Conservation (phyloP, 345 rosid genomes). For the Clarkia xantiana region DNA sequence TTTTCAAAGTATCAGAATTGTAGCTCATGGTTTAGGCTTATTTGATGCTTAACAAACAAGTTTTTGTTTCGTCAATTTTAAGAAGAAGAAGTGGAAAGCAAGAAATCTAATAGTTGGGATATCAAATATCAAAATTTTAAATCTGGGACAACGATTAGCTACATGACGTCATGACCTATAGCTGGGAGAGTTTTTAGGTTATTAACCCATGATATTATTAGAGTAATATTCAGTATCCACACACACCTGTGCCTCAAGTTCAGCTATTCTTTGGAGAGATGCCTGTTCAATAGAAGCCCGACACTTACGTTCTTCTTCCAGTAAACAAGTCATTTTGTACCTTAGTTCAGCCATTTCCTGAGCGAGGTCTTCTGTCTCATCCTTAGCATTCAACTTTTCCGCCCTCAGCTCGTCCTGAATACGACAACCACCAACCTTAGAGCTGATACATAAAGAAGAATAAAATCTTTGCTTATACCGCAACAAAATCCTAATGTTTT, state of each 20-base stretch:
- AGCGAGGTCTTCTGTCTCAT: constrained; percentile 84
- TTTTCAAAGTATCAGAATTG: no score
- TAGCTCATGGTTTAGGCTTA: no score
- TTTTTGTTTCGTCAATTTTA: no score
- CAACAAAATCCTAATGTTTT: no score
- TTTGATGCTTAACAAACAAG: no score
- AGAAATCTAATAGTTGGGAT: no score
- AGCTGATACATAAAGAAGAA: no score
- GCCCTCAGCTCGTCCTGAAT: constrained; percentile 51
- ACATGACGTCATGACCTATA: no score
- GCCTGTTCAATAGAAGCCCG: constrained; percentile 71
- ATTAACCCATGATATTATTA: neutral
- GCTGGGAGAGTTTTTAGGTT: no score
- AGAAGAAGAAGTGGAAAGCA: no score
- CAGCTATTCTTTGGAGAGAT: constrained; percentile 69
- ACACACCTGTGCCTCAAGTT: constrained; percentile 66
- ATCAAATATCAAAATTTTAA: no score
- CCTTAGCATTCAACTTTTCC: constrained; percentile 69
- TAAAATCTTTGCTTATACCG: neutral
- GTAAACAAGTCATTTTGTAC: constrained; percentile 65
- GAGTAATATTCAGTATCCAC: neutral
- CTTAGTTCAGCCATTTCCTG: constrained; percentile 97
- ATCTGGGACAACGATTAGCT: no score
- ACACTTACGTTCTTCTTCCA: constrained; percentile 83
- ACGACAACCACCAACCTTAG: constrained; percentile 6